Conservation (phyloP, 1,284 basidiomycete genomes). For the Ceratobasidium sp. region DNA sequence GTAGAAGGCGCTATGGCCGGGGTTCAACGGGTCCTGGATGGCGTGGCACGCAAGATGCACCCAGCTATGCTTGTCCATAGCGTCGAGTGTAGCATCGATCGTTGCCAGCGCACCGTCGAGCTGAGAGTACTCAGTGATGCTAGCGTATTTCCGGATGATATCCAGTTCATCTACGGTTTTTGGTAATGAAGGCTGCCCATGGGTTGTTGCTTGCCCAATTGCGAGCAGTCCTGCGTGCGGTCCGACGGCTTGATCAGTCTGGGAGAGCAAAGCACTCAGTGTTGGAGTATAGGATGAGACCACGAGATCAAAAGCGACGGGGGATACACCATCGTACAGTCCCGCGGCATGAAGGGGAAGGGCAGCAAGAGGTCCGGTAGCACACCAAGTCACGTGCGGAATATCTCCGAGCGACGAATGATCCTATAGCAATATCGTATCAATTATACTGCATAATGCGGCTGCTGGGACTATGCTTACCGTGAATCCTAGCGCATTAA, state of each 20-base stretch:
- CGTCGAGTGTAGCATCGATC: too few relatives aligned
- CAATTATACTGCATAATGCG: too few relatives aligned
- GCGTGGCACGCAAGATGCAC: too few relatives aligned
- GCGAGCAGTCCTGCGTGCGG: neutral
- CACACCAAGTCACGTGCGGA: constrained; percentile 11
- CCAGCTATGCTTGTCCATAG: too few relatives aligned
- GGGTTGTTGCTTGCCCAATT: neutral
- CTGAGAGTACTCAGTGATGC: too few relatives aligned
- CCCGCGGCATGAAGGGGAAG: constrained; percentile 26
- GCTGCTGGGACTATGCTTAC: neutral
- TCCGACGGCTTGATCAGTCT: neutral
- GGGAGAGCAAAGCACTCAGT: neutral
- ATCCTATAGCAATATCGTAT: neutral
- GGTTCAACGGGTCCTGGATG: too few relatives aligned
- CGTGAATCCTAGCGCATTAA: neutral
- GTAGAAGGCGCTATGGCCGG: too few relatives aligned
- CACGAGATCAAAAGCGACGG: neutral
- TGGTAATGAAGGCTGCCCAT: neutral
- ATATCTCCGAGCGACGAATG: neutral
- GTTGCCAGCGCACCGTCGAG: too few relatives aligned
- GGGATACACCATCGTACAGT: neutral
- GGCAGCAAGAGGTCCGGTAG: neutral
- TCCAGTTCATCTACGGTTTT: neutral
- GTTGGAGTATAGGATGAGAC: constrained; percentile 10
- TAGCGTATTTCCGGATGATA: too few relatives aligned